Conservation (phyloP, 2,329 filamentous ascomycete species). For the Myrmaecium sp. region DNA sequence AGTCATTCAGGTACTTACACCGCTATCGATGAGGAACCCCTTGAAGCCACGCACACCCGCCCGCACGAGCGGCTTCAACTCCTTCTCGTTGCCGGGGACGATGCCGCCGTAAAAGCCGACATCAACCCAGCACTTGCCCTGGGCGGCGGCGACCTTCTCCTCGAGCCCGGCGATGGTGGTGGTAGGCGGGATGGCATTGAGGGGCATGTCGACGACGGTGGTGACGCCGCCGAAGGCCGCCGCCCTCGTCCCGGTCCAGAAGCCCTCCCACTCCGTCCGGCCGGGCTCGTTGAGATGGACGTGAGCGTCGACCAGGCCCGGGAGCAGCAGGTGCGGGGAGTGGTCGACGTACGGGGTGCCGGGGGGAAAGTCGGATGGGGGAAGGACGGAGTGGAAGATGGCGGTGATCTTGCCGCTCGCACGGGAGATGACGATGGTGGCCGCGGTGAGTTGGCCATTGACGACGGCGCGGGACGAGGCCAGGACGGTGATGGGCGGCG, state of each 20-base stretch:
- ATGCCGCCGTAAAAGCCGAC: constrained; percentile 97
- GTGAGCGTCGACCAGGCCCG: constrained; percentile 88
- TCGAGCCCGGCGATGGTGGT: constrained; percentile 70
- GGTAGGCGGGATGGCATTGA: constrained; percentile 93
- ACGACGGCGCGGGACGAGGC: constrained; percentile 73
- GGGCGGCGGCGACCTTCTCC: constrained; percentile 70
- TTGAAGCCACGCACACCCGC: constrained; percentile 91
- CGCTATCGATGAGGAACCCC: constrained; percentile 91
- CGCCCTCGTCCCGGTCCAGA: constrained; percentile 83
- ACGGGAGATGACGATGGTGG: constrained; percentile 66
- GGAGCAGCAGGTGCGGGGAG: constrained; percentile 68
- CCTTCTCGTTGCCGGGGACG: constrained; percentile 69
- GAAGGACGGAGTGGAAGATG: constrained; percentile 58
- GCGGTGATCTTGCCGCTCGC: constrained; percentile 69
- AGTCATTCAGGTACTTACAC: too few species aligned
- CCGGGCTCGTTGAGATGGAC: constrained; percentile 96
- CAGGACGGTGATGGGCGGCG: constrained; percentile 49
- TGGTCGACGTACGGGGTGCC: constrained; percentile 66
- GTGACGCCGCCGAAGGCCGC: constrained; percentile 93
- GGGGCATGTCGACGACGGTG: constrained; percentile 91
- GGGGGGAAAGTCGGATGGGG: constrained; percentile 53
- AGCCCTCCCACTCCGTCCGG: constrained; percentile 95
- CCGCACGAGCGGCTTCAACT: constrained; percentile 65
- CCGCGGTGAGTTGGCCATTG: constrained; percentile 58
- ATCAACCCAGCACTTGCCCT: constrained; percentile 90